phyloP scores from a whole-genome alignment of 2,329 filamentous ascomycete species.

The Sporothrix pseudoabietina region DNA sequence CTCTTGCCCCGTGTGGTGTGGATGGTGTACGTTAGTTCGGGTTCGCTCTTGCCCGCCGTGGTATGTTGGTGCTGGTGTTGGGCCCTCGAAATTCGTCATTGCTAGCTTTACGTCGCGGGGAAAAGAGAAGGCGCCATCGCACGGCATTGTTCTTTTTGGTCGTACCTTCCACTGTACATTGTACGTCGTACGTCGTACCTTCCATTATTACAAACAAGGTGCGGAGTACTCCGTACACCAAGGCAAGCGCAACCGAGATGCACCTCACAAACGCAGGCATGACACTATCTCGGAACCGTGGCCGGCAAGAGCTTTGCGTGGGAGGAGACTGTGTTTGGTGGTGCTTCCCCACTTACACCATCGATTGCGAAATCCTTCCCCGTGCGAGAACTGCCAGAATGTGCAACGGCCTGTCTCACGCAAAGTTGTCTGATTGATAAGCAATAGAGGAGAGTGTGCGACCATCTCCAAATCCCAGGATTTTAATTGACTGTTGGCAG shows the following conservation, averaged over 20 bases:
- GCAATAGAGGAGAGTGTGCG: not conserved
- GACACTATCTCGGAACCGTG: constrained; percentile 14
- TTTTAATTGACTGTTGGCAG: constrained; percentile 11
- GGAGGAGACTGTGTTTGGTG: not conserved
- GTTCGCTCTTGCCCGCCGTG: not conserved
- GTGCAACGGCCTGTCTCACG: not conserved
- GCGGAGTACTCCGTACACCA: no score
- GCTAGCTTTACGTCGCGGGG: constrained; percentile 3
- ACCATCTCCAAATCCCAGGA: not conserved
- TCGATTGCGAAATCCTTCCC: constrained; percentile 27
- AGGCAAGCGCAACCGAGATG: not conserved
- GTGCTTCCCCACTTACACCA: constrained; percentile 14
- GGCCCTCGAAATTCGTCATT: constrained; percentile 9
- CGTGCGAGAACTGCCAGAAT: not conserved
- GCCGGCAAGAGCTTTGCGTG: not conserved
- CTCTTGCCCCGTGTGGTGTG: not conserved
- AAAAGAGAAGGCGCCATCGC: constrained; percentile 16
- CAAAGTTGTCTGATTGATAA: not conserved
- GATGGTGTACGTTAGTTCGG: not conserved
- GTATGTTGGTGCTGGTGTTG: not conserved
- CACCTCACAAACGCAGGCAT: not conserved
- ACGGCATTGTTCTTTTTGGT: not conserved
- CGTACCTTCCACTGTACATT: not conserved
- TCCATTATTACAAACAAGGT: not conserved
- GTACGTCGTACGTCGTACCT: not conserved